phyloP scores from a whole-genome alignment of 1,284 basidiomycete genomes.

The Marasmius fiardii region DNA sequence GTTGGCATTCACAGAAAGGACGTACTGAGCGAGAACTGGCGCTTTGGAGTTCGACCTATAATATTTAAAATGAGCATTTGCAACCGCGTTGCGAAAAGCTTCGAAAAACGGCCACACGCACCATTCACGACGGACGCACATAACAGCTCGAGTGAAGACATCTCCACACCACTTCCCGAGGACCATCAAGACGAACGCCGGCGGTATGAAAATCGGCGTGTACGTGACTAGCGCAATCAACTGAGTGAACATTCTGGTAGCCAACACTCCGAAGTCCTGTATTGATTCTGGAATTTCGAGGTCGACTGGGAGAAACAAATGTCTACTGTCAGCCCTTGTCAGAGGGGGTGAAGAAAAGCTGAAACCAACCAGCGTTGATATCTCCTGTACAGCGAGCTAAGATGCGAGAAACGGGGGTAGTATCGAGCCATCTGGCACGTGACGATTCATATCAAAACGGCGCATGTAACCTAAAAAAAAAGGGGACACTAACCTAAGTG shows the following conservation, averaged over 20 bases:
- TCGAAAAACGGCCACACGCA: too few species aligned
- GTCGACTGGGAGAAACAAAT: constrained; percentile 23
- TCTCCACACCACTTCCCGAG: too few species aligned
- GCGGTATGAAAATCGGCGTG: constrained; percentile 22
- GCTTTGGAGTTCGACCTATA: too few species aligned
- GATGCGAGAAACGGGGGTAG: constrained; percentile 51
- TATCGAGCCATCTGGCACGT: constrained; percentile 47
- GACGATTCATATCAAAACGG: constrained; percentile 15
- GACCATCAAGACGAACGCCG: constrained; percentile 13
- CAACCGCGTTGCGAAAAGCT: too few species aligned
- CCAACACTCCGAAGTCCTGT: constrained; percentile 15
- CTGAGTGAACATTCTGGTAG: constrained; percentile 27
- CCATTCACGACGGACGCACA: not conserved
- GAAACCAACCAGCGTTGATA: constrained; percentile 25
- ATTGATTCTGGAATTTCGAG: constrained; percentile 28
- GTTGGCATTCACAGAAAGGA: too few species aligned
- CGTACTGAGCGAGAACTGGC: too few species aligned
- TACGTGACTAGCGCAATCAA: constrained; percentile 36
- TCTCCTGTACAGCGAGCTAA: constrained; percentile 57
- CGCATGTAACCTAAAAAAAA: too few species aligned
- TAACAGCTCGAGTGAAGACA: not conserved
- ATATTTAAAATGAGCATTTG: too few species aligned
- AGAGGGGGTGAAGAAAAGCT: not conserved
- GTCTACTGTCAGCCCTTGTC: not conserved
- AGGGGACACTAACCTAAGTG: constrained; percentile 27